phyloP scores from a whole-genome alignment of 2,329 filamentous ascomycete species.

The Akanthomyces muscarius region DNA sequence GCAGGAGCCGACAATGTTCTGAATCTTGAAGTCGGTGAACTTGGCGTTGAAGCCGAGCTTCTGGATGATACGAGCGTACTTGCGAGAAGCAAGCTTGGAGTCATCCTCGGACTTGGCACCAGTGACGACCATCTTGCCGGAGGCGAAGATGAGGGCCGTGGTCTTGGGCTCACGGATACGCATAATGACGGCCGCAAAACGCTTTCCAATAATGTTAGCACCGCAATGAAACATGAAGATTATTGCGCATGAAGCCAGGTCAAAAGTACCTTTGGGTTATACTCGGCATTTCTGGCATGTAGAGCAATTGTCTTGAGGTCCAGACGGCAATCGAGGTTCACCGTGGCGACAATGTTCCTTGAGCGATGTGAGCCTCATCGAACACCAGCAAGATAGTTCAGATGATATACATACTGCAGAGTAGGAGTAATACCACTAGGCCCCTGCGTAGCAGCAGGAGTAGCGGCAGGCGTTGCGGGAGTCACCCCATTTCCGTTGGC shows the following conservation, averaged over 20 bases:
- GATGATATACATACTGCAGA: constrained; percentile 81
- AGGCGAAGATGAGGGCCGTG: constrained; percentile 95
- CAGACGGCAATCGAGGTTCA: constrained; percentile 95
- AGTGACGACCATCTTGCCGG: constrained; percentile 98
- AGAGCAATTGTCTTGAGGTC: constrained; percentile 98
- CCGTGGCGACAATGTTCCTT: constrained; percentile 99
- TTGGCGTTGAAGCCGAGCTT: constrained; percentile 99
- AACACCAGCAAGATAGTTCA: constrained; percentile 31
- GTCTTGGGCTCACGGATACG: constrained; percentile 99
- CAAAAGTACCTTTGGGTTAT: constrained; percentile 85
- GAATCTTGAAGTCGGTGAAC: constrained; percentile 99
- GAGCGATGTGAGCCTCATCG: constrained; percentile 50
- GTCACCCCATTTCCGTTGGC: constrained; percentile 73
- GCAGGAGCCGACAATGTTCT: constrained; percentile 98
- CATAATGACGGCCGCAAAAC: constrained; percentile 99
- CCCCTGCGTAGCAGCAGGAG: constrained; percentile 75
- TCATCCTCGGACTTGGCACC: constrained; percentile 98
- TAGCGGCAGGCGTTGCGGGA: constrained; percentile 86
- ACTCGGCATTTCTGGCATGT: constrained; percentile 96
- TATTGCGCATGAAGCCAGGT: constrained; percentile 11
- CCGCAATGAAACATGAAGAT: constrained; percentile 8
- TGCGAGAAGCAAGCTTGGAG: constrained; percentile 91
- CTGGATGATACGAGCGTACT: constrained; percentile 98
- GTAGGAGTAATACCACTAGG: constrained; percentile 89
- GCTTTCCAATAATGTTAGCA: constrained; percentile 51